A percentile compares a stretch with the other conserved stretches of the same genome.
phyloP scores from a whole-genome alignment of 83 land plant species.

The Larix sibirica region DNA sequence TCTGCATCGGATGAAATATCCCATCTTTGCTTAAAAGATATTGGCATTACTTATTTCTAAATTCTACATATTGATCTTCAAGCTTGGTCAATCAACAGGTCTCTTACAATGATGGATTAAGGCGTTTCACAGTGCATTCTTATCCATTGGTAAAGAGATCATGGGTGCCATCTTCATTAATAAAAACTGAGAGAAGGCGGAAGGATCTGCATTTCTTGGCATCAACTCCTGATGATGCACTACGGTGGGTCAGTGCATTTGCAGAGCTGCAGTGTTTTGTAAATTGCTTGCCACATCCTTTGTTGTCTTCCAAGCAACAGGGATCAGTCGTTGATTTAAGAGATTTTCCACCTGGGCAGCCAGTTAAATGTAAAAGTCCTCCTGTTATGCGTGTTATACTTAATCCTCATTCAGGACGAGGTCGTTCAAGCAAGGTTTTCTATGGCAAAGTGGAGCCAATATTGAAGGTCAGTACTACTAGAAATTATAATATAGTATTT shows the following conservation, averaged over 20 bases:
- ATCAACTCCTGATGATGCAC: constrained; percentile 72
- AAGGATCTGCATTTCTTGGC: constrained; percentile 87
- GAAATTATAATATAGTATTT: background rate
- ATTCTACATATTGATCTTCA: background rate
- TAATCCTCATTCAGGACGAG: constrained; percentile 95
- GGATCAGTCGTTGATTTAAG: constrained; percentile 29
- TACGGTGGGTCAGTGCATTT: constrained; percentile 82
- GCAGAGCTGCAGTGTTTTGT: constrained; percentile 80
- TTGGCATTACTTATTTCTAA: background rate
- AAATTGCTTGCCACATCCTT: constrained; percentile 71
- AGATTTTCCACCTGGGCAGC: constrained; percentile 52
- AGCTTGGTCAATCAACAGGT: constrained; percentile 44
- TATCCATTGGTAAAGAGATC: constrained; percentile 56
- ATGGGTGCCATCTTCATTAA: constrained; percentile 54
- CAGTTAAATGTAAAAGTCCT: constrained; percentile 54
- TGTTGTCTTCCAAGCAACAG: constrained; percentile 70
- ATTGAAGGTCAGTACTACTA: constrained; percentile 55
- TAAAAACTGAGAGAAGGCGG: constrained; percentile 51
- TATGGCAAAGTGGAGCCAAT: constrained; percentile 83
- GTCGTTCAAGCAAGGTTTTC: constrained; percentile 91
- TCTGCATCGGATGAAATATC: background rate
- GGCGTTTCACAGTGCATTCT: constrained; percentile 85
- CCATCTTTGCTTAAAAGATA: background rate
- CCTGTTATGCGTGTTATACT: constrained; percentile 82
- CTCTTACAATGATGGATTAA: constrained; percentile 67